Conservation (phyloP, 1,284 basidiomycete genomes). For the Ceratobasidium sp. region DNA sequence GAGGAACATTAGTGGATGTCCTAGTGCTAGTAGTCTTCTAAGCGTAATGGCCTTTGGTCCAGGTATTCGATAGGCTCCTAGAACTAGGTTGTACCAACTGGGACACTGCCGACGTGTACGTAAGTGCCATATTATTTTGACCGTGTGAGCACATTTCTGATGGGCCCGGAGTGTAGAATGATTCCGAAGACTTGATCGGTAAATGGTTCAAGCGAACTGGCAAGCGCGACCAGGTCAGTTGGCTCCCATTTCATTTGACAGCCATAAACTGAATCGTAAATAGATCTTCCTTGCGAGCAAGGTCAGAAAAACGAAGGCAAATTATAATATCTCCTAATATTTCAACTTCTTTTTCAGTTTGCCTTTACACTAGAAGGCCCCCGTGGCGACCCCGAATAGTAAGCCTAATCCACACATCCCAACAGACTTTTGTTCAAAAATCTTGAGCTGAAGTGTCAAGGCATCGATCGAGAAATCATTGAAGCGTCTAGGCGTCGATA, state of each 20-base stretch:
- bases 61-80: slow-evolving; percentile 28
- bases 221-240: slow-evolving; percentile 53
- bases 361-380: slow-evolving; percentile 51
- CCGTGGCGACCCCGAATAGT: slow-evolving; percentile 32
- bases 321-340: not conserved
- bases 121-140: not conserved
- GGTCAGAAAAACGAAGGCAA: slow-evolving; percentile 54
- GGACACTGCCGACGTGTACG: slow-evolving; percentile 37
- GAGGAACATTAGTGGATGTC: not conserved
- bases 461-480: slow-evolving; percentile 58
- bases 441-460: slow-evolving; percentile 51
- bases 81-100: slow-evolving; percentile 42
- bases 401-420: not conserved
- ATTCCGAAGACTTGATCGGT: slow-evolving; percentile 9
- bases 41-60: not conserved
- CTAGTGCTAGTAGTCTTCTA: too few relatives aligned
- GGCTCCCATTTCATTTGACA: not conserved
- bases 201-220: slow-evolving; percentile 50
- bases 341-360: not conserved
- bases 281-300: slow-evolving; percentile 66
- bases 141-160: not conserved
- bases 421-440: not conserved
- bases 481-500: slow-evolving; percentile 60
- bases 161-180: not conserved
- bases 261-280: not conserved